Percentiles rank a stretch among this genome's conserved stretches.
phyloP scores from a whole-genome alignment of 2,329 filamentous ascomycete species.

The Grosmannia serpens region DNA sequence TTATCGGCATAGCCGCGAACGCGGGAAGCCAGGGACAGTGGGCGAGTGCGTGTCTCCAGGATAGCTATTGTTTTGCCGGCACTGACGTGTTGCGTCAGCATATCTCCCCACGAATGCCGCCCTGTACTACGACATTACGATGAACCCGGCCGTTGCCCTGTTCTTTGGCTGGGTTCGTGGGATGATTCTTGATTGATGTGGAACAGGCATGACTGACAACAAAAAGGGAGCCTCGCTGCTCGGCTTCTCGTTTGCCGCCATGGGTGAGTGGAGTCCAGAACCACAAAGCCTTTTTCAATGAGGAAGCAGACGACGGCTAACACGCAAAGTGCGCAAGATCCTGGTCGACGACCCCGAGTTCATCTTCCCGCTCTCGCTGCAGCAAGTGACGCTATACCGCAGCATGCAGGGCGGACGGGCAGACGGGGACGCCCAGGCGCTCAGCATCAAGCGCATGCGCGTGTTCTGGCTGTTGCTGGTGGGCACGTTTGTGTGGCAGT shows the following conservation, averaged over 20 bases:
- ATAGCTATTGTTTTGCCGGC: too few species aligned
- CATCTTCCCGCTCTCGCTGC: conserved; percentile 12
- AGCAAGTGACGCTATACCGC: conserved; percentile 13
- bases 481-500: conserved; percentile 11
- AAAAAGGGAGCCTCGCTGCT: conserved; percentile 10
- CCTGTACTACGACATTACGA: conserved; percentile 4
- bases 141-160: conserved; percentile 12
- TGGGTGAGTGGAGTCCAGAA: background rate
- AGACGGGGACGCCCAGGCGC: background rate
- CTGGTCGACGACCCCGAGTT: conserved; percentile 14
- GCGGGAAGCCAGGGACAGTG: conserved; percentile 13
- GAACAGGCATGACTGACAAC: too few species aligned
- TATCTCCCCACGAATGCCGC: too few species aligned
- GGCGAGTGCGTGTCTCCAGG: conserved; percentile 10
- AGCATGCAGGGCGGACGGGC: conserved; percentile 12
- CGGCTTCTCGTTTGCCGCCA: conserved; percentile 12
- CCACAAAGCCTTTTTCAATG: too few species aligned
- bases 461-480: conserved; percentile 10
- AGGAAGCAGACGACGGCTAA: background rate
- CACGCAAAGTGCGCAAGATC: conserved; percentile 7
- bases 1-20: conserved; percentile 14
- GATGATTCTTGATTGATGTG: too few species aligned
- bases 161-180: conserved; percentile 9
- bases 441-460: background rate
- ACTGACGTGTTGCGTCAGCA: too few species aligned